Percentiles rank a stretch among this genome's conserved stretches.
phyloP scores from a whole-genome alignment of 441 rosid species.

The Omphalea diandra region DNA sequence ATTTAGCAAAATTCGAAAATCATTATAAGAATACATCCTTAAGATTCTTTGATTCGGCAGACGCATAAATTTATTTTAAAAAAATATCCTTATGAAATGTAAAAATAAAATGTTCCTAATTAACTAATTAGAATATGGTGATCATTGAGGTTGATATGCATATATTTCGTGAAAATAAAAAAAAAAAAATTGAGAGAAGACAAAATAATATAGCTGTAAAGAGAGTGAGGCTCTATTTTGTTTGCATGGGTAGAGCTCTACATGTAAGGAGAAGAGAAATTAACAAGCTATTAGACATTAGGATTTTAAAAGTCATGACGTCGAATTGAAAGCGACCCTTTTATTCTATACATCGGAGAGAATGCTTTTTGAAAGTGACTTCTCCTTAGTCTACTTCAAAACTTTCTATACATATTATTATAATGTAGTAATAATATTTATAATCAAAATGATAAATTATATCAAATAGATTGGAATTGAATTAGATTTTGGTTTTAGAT shows the following conservation, averaged over 20 bases:
- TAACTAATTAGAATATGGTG: no score
- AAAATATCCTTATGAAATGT: no score
- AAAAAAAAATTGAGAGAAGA: neutral
- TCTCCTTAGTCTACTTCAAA: neutral
- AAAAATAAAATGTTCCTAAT: no score
- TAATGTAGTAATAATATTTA: no score
- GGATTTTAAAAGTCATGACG: neutral
- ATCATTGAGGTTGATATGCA: neutral
- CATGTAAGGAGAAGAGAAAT: neutral
- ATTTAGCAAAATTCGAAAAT: no score
- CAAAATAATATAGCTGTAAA: slow-evolving; percentile 10
- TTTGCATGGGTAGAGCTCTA: neutral
- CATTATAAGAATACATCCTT: no score
- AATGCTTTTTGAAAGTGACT: slow-evolving; percentile 14
- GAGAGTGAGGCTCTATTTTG: neutral
- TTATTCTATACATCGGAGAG: slow-evolving; percentile 14
- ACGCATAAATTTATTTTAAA: no score
- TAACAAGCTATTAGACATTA: neutral
- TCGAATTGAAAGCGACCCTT: slow-evolving; percentile 3
- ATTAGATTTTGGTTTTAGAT: no score
- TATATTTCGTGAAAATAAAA: neutral
- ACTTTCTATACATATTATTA: no score
- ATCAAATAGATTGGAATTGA: no score
- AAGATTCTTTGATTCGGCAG: no score
- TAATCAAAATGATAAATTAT: no score